These are phyloP conservation scores for Orbilia blumenaviensis DNA, from an alignment of 2,329 filamentous ascomycete species.

Conservation along the genomic window DNA sequence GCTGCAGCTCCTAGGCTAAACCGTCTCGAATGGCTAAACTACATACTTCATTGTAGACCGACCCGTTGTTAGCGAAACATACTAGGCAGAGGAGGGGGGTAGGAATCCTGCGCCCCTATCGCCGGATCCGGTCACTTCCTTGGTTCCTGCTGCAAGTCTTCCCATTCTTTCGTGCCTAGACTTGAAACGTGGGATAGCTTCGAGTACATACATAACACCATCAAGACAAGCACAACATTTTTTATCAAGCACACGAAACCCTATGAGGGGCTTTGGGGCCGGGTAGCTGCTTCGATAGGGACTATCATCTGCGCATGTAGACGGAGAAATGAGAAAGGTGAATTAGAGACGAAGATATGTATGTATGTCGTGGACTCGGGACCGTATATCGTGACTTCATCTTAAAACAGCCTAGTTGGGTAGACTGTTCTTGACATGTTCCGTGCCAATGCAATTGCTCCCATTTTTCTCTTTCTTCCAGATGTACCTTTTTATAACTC, in stretches of 20 bases:
- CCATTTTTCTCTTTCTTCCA: conserved; percentile 3
- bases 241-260: neutral
- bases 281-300: neutral
- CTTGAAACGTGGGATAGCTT: conserved; percentile 33
- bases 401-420: conserved; percentile 37
- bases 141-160: conserved; percentile 35
- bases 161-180: conserved; percentile 12
- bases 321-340: conserved; percentile 4
- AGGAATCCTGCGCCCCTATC: conserved; percentile 37
- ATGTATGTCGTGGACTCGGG: conserved; percentile 42
- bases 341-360: neutral
- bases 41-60: neutral
- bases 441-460: conserved; percentile 6
- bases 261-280: neutral
- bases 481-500: conserved; percentile 18
- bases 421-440: neutral
- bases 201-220: neutral
- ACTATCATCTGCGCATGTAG: neutral
- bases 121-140: conserved; percentile 46
- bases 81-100: conserved; percentile 6
- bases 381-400: conserved; percentile 45
- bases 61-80: conserved; percentile 14
- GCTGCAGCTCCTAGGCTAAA: neutral
- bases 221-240: conserved; percentile 17
- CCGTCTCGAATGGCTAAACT: conserved; percentile 13